These are phyloP conservation scores for Candida tropicalis DNA, from an alignment of 1,139 yeast genomes.

Conservation along the genomic window DNA sequence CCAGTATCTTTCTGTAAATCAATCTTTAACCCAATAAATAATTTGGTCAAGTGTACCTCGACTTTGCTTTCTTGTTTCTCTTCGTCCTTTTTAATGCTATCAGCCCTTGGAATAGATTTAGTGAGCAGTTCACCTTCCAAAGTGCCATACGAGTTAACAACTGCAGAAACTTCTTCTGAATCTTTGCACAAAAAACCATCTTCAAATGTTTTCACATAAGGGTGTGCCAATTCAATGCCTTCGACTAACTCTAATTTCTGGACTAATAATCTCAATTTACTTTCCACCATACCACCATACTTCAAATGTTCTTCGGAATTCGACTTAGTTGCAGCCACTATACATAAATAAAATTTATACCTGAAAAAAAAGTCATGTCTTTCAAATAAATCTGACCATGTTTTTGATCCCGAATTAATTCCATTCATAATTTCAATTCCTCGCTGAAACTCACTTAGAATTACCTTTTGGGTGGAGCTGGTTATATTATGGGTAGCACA, in stretches of 20 bases:
- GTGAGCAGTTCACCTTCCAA: conserved; percentile 37
- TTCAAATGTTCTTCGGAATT: conserved; percentile 78
- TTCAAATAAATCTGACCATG: conserved; percentile 75
- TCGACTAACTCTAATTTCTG: conserved; percentile 76
- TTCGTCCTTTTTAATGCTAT: conserved; percentile 1
- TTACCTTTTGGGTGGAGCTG: conserved; percentile 80
- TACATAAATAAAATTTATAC: conserved; percentile 84
- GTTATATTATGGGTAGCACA: conserved; percentile 98
- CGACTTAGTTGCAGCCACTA: conserved; percentile 76
- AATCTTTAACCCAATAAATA: conserved; percentile 79
- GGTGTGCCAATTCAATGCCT: conserved; percentile 85
- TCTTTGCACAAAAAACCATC: conserved; percentile 55
- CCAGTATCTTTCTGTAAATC: conserved; percentile 48
- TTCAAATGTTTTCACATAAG: conserved; percentile 79
- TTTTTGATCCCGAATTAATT: conserved; percentile 61
- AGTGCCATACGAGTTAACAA: conserved; percentile 58
- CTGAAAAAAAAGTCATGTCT: conserved; percentile 81
- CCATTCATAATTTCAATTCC: conserved; percentile 73
- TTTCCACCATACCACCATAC: conserved; percentile 93
- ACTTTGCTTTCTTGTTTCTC: conserved; percentile 19
- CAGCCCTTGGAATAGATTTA: conserved; percentile 10
- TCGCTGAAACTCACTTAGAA: conserved; percentile 71
- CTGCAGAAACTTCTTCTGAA: conserved; percentile 30
- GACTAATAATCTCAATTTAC: conserved; percentile 78
- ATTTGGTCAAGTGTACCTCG: conserved; percentile 59